phyloP scores from a whole-genome alignment of 2,329 filamentous ascomycete genomes.

The Sclerotinia subarctica region DNA sequence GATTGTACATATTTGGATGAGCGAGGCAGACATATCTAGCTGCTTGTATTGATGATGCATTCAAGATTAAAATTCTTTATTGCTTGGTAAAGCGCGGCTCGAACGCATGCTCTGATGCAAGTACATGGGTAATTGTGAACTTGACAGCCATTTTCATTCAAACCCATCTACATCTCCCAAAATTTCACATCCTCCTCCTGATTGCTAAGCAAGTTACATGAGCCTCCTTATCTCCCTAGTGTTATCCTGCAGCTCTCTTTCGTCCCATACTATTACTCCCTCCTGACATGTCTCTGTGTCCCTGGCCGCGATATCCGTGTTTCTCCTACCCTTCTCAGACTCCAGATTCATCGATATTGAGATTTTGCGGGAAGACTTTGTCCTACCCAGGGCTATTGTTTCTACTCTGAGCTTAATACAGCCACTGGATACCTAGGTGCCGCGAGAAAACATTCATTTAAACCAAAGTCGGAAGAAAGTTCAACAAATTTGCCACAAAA shows the following conservation, averaged over 20 bases:
- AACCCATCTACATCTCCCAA: not conserved
- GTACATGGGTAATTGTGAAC: not conserved
- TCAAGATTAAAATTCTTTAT: not conserved
- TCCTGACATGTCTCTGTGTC: not conserved
- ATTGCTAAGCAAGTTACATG: not conserved
- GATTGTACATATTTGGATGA: constrained; percentile 21
- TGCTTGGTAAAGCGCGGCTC: not conserved
- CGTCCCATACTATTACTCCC: not conserved
- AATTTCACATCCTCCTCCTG: not conserved
- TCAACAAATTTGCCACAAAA: not conserved
- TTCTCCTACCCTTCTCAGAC: not conserved
- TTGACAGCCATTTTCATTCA: not conserved
- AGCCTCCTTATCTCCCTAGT: not conserved
- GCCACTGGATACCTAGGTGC: not conserved
- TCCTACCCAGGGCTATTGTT: no score
- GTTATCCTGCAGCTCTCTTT: no score
- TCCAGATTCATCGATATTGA: no score
- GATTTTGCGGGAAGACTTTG: not conserved
- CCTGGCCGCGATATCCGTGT: no score
- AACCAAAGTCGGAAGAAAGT: no score
- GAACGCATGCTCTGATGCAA: not conserved
- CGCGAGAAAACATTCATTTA: not conserved
- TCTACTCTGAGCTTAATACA: not conserved
- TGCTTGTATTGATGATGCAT: constrained; percentile 12
- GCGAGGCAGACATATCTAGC: constrained; percentile 9